Conservation (phyloP, 371 early-diverging fungal species). For the Mortierella sp. region DNA sequence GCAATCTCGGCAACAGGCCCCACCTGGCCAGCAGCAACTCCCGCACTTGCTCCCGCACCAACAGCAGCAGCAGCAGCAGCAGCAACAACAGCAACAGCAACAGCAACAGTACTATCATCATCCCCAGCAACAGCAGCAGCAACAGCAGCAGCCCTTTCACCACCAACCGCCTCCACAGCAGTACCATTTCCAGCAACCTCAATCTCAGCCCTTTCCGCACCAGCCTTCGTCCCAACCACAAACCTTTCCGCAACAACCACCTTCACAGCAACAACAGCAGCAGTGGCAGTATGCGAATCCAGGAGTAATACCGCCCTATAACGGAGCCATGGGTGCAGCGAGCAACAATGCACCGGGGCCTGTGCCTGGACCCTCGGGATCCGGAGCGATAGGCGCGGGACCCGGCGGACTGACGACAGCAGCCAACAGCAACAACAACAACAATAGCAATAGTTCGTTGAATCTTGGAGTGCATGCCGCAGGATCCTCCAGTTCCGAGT, state of each 20-base stretch:
- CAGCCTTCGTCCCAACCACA: too few relatives aligned
- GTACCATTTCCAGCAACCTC: constrained; percentile 1
- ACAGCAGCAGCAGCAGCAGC: constrained; percentile 13
- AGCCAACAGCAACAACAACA: constrained; percentile 8
- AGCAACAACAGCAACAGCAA: too few relatives aligned
- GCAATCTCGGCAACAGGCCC: too few relatives aligned
- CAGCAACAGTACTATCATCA: too few relatives aligned
- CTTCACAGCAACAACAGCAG: constrained; percentile 15
- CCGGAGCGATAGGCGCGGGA: too few relatives aligned
- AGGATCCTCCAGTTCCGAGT: constrained; percentile 24
- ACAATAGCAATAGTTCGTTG: constrained; percentile 11
- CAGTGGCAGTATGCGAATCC: constrained; percentile 33
- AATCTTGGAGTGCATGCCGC: constrained; percentile 2
- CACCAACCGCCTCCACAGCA: constrained; percentile 26
- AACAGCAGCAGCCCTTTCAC: background rate
- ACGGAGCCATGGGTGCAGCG: too few relatives aligned
- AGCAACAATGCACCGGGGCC: background rate
- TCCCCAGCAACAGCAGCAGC: background rate
- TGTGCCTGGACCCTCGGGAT: too few relatives aligned
- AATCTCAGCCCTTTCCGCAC: background rate
- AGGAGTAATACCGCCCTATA: constrained; percentile 12
- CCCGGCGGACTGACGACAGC: constrained; percentile 11
- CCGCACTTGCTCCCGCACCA: too few relatives aligned
- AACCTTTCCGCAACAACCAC: too few relatives aligned
- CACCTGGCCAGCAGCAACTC: too few relatives aligned